Percentiles rank a stretch among this genome's conserved stretches.
Evolutionary conservation across 345 rosid species (phyloP).

Genomic region (Brassica rapa): DNA sequence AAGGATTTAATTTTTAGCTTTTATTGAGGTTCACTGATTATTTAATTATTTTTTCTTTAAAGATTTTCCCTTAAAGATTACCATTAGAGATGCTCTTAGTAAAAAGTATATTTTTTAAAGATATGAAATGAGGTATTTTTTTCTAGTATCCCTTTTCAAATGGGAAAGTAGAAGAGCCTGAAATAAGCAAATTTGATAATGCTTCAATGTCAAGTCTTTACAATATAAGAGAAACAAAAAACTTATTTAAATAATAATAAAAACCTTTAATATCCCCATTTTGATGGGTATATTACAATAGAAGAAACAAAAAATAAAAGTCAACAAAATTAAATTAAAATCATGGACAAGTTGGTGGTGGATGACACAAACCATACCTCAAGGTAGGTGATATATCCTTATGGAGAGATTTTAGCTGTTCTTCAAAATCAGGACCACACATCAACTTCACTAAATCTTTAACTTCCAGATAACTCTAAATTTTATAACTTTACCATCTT

Average conservation of each 20-base stretch:
- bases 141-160: constrained; percentile 33
- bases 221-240: constrained; percentile 28
- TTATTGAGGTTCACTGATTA: too few species aligned
- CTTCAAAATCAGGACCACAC: constrained; percentile 38
- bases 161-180: constrained; percentile 26
- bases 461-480: constrained; percentile 3
- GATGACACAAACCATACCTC: constrained; percentile 46
- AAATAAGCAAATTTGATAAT: constrained; percentile 20
- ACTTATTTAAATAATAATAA: constrained; percentile 5
- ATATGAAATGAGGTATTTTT: constrained; percentile 27
- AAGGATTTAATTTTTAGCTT: too few species aligned
- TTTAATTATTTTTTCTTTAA: too few species aligned
- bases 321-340: background rate
- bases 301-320: background rate
- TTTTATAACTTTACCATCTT: background rate
- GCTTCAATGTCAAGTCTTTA: constrained; percentile 40
- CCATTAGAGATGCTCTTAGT: background rate
- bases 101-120: background rate
- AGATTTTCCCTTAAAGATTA: too few species aligned
- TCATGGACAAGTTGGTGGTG: constrained; percentile 38
- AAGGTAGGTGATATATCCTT: constrained; percentile 43
- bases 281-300: constrained; percentile 18
- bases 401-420: constrained; percentile 39
- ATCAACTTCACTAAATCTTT: constrained; percentile 33
- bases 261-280: constrained; percentile 13